Percentiles rank a stretch among this genome's conserved stretches.
These are phyloP conservation scores for Fusarium anthophilum DNA, from an alignment of 2,329 filamentous ascomycete genomes.

Conservation along the genomic window DNA sequence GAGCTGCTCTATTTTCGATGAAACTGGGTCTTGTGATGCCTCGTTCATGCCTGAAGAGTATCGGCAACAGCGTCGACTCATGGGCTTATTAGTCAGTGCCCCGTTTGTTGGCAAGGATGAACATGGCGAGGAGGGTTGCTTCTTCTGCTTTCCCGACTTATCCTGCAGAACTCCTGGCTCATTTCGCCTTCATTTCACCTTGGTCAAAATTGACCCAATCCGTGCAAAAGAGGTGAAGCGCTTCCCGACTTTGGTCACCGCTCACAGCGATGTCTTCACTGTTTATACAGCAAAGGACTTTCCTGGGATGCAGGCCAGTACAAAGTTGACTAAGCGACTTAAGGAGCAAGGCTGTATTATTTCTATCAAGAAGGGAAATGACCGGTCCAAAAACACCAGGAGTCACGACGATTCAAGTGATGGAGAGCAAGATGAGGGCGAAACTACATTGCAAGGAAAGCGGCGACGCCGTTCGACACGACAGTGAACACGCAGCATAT, in stretches of 20 bases:
- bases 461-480: slow-evolving; percentile 34
- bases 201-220: slow-evolving; percentile 75
- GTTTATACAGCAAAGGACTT: slow-evolving; percentile 89
- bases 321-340: slow-evolving; percentile 75
- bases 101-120: slow-evolving; percentile 82
- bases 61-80: slow-evolving; percentile 76
- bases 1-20: slow-evolving; percentile 80
- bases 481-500: slow-evolving; percentile 16
- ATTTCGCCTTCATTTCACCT: slow-evolving; percentile 78
- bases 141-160: slow-evolving; percentile 87
- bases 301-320: slow-evolving; percentile 83
- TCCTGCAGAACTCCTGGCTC: slow-evolving; percentile 80
- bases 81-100: slow-evolving; percentile 81
- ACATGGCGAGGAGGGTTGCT: slow-evolving; percentile 76
- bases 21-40: slow-evolving; percentile 72
- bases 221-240: slow-evolving; percentile 57
- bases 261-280: slow-evolving; percentile 75
- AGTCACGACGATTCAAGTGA: slow-evolving; percentile 56
- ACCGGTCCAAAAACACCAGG: slow-evolving; percentile 59
- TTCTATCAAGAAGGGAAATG: slow-evolving; percentile 86
- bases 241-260: slow-evolving; percentile 61
- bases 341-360: slow-evolving; percentile 85
- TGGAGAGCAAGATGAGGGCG: slow-evolving; percentile 51
- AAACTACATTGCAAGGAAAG: slow-evolving; percentile 33
- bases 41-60: slow-evolving; percentile 77